phyloP scores from a whole-genome alignment of 2,329 filamentous ascomycete genomes.

The Colletotrichum phormii region DNA sequence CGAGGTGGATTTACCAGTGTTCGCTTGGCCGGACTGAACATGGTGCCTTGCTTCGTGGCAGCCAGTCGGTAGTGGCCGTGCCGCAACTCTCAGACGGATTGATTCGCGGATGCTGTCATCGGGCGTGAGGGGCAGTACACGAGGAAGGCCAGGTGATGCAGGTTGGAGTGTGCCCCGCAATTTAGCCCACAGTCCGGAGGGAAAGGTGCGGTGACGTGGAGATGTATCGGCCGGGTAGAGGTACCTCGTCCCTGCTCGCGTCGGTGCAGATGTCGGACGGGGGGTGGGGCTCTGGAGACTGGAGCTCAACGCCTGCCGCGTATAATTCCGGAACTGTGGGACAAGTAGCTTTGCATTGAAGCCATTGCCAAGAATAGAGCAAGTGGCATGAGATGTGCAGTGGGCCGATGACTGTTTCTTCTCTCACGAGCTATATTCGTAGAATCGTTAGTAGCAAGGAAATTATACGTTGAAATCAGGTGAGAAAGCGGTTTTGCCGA shows the following conservation, averaged over 20 bases:
- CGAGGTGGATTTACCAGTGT: neutral
- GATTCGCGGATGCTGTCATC: slow-evolving; percentile 27
- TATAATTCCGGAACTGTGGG: slow-evolving; percentile 7
- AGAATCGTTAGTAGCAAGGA: neutral
- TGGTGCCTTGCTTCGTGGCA: slow-evolving; percentile 6
- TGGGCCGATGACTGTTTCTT: slow-evolving; percentile 16
- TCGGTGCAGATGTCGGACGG: slow-evolving; percentile 5
- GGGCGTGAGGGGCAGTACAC: slow-evolving; percentile 28
- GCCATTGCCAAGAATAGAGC: slow-evolving; percentile 24
- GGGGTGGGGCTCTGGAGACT: neutral
- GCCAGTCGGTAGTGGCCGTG: slow-evolving; percentile 15
- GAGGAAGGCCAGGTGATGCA: slow-evolving; percentile 29
- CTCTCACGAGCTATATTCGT: neutral
- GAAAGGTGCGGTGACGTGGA: slow-evolving; percentile 35
- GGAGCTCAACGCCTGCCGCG: slow-evolving; percentile 9
- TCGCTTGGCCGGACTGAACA: neutral
- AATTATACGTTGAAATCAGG: neutral
- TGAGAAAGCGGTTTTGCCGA: neutral
- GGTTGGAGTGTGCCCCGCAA: slow-evolving; percentile 30
- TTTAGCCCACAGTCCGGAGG: slow-evolving; percentile 31
- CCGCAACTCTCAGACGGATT: slow-evolving; percentile 11
- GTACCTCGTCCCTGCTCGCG: slow-evolving; percentile 20
- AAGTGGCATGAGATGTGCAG: slow-evolving; percentile 24
- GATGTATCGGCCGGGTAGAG: slow-evolving; percentile 18
- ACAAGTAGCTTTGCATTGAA: neutral